A percentile compares a stretch with the other conserved stretches of the same genome.
Evolutionary conservation across 2,329 filamentous ascomycete genomes (phyloP).

Genomic region (Neopestalotiopsis sp.): DNA sequence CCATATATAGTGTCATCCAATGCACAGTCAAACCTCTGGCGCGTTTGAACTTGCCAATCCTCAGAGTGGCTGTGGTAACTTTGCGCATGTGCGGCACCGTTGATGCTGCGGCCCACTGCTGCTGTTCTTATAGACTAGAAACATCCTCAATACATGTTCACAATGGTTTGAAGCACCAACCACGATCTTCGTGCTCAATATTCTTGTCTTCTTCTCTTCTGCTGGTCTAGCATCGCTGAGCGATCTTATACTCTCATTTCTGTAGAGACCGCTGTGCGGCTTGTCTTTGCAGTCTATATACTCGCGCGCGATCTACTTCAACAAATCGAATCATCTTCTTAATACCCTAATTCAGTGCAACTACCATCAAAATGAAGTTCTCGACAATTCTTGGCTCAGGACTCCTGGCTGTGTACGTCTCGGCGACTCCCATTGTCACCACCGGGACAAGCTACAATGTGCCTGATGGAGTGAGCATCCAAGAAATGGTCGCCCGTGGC

Average conservation of each 20-base stretch:
- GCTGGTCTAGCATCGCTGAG: neutral
- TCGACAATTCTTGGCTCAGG: slow-evolving; percentile 21
- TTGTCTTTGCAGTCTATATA: neutral
- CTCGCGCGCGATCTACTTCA: neutral
- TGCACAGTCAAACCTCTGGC: slow-evolving; percentile 8
- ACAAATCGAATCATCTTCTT: neutral
- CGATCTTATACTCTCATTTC: neutral
- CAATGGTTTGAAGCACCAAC: neutral
- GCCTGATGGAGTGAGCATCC: slow-evolving; percentile 3
- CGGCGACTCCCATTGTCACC: slow-evolving; percentile 24
- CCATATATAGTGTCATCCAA: slow-evolving; percentile 3
- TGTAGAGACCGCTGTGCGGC: neutral
- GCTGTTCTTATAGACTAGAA: neutral
- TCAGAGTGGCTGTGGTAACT: neutral
- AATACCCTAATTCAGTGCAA: neutral
- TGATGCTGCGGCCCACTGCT: neutral
- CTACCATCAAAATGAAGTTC: slow-evolving; percentile 24
- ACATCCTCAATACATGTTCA: neutral
- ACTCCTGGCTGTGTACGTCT: slow-evolving; percentile 20
- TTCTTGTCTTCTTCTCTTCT: neutral
- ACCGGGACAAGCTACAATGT: slow-evolving; percentile 7
- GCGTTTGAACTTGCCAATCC: neutral
- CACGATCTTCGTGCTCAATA: neutral
- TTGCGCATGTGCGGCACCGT: neutral
- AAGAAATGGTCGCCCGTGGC: slow-evolving; percentile 1